Conservation (phyloP, 2,329 filamentous ascomycete genomes). For the Trichoderma lentiforme region DNA sequence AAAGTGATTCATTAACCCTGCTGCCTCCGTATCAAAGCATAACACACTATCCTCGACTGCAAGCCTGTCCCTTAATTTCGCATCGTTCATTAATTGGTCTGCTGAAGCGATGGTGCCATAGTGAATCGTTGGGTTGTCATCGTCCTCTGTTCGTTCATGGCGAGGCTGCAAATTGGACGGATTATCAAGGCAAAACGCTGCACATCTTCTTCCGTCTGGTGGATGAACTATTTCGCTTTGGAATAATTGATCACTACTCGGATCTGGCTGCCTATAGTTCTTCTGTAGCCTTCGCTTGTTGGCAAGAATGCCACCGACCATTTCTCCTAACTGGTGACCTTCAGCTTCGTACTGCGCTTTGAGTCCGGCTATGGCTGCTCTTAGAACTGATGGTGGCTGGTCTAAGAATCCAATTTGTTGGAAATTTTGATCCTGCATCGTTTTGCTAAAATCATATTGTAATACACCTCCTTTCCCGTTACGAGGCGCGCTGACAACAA, state of each 20-base stretch:
- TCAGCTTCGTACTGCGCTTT: background rate
- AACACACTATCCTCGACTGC: background rate
- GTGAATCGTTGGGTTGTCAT: background rate
- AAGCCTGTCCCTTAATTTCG: background rate
- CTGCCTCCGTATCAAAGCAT: background rate
- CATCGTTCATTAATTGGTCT: background rate
- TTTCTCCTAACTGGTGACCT: background rate
- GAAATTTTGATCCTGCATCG: slow-evolving; percentile 21
- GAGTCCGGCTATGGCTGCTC: background rate
- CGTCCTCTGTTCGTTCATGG: slow-evolving; percentile 6
- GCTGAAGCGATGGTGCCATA: slow-evolving; percentile 5
- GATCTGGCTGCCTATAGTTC: background rate
- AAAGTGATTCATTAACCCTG: slow-evolving; percentile 16
- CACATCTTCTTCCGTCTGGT: background rate
- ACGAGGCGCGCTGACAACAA: background rate
- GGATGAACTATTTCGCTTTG: background rate
- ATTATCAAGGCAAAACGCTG: background rate
- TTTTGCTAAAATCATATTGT: slow-evolving; percentile 11
- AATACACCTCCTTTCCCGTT: slow-evolving; percentile 22
- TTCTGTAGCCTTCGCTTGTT: background rate
- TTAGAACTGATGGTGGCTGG: slow-evolving; percentile 20
- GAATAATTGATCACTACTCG: background rate
- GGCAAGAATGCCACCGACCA: background rate
- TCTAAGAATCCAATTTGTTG: slow-evolving; percentile 18
- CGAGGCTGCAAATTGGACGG: background rate